phyloP scores from a whole-genome alignment of 805 yeast genomes.

The Wickerhamiella brachini region DNA sequence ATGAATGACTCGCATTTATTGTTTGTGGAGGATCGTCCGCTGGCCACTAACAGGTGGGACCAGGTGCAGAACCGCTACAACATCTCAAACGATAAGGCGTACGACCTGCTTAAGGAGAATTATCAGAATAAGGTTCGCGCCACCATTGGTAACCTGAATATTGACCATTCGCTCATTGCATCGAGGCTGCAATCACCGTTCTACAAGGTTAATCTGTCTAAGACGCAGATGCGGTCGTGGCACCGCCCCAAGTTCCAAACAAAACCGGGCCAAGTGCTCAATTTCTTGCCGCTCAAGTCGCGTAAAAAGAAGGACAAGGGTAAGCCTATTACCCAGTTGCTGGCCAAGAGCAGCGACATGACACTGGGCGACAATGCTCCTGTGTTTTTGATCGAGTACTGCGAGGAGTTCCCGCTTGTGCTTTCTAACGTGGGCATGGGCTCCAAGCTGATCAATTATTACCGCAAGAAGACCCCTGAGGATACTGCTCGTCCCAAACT shows the following conservation, averaged over 20 bases:
- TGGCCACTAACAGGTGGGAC: constrained; percentile 41
- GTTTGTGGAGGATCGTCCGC: constrained; percentile 36
- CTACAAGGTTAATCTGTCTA: constrained; percentile 63
- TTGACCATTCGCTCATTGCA: constrained; percentile 89
- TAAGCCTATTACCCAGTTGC: constrained; percentile 60
- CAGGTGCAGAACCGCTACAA: constrained; percentile 50
- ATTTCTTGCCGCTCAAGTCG: constrained; percentile 57
- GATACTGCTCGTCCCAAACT: constrained; percentile 80
- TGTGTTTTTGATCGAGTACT: constrained; percentile 68
- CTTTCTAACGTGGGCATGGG: constrained; percentile 93
- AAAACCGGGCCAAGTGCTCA: constrained; percentile 64
- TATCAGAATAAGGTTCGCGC: constrained; percentile 87
- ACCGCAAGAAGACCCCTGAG: constrained; percentile 67
- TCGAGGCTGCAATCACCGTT: constrained; percentile 76
- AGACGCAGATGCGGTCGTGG: constrained; percentile 56
- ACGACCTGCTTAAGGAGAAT: constrained; percentile 68
- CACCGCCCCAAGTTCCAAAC: constrained; percentile 68
- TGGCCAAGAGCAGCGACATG: constrained; percentile 57
- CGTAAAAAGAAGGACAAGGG: constrained; percentile 84
- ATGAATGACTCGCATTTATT: constrained; percentile 77
- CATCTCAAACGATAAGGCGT: constrained; percentile 78
- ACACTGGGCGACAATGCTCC: constrained; percentile 75
- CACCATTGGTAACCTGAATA: constrained; percentile 76
- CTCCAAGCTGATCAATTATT: constrained; percentile 80
- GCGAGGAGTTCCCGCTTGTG: constrained; percentile 76